Percentiles rank a stretch among this genome's conserved stretches.
Conservation (phyloP, 139 green algal genomes). For the Tetraselmis striata region DNA sequence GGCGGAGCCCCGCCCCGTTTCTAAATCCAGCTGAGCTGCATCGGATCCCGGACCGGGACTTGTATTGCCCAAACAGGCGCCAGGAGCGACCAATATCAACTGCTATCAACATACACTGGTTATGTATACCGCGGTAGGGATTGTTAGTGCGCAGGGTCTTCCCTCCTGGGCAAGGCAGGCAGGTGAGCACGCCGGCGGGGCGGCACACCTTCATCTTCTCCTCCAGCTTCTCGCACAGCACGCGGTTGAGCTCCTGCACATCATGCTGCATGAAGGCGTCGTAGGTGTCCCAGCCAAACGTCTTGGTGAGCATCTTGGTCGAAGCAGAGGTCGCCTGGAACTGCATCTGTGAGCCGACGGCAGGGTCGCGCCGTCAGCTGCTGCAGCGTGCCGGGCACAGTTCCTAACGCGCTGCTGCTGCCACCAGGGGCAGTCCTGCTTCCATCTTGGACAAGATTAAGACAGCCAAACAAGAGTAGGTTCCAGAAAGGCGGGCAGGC, state of each 20-base stretch:
- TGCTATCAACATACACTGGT: too few relatives aligned
- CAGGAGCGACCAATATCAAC: too few relatives aligned
- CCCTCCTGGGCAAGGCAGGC: background rate
- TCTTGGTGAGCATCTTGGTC: constrained; percentile 93
- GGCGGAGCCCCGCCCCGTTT: too few relatives aligned
- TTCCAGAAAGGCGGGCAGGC: background rate
- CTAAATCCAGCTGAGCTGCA: too few relatives aligned
- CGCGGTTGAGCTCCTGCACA: constrained; percentile 94
- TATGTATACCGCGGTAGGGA: too few relatives aligned
- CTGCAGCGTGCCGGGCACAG: background rate
- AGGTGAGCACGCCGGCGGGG: background rate
- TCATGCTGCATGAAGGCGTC: constrained; percentile 98
- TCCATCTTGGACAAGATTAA: background rate
- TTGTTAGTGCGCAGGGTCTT: too few relatives aligned
- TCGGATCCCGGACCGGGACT: too few relatives aligned
- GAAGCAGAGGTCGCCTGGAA: constrained; percentile 65
- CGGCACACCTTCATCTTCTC: constrained; percentile 93
- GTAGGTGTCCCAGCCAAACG: constrained; percentile 91
- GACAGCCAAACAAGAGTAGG: too few relatives aligned
- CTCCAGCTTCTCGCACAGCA: constrained; percentile 95
- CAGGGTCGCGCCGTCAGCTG: background rate
- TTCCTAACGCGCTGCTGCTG: background rate
- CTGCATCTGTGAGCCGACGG: constrained; percentile 57
- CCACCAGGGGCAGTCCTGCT: background rate
- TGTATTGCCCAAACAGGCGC: too few relatives aligned